Evolutionary conservation across 2,329 filamentous ascomycete genomes (phyloP).

Genomic region (Ophiostoma fasciatum): DNA sequence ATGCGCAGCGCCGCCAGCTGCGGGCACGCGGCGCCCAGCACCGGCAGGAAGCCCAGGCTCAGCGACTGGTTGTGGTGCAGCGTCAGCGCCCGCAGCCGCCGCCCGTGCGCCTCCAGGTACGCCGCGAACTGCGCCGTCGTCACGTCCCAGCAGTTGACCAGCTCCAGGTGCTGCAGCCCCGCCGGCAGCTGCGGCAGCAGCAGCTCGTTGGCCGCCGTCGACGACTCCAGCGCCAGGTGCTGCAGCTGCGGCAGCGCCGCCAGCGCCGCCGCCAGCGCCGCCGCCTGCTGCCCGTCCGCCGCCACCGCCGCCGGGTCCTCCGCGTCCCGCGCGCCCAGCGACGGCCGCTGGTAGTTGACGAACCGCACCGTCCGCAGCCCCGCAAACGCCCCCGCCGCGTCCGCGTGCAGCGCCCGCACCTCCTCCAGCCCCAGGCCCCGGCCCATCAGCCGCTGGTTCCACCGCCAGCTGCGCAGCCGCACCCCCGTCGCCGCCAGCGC

Average conservation of each 20-base stretch:
- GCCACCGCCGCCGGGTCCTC: constrained; percentile 28
- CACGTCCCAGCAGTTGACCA: constrained; percentile 68
- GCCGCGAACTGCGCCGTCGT: constrained; percentile 47
- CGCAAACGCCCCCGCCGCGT: constrained; percentile 38
- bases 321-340: constrained; percentile 26
- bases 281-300: constrained; percentile 18
- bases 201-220: constrained; percentile 51
- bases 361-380: constrained; percentile 41
- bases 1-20: constrained; percentile 55
- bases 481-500: constrained; percentile 27
- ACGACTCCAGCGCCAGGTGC: constrained; percentile 60
- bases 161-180: constrained; percentile 49
- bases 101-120: constrained; percentile 55
- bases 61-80: constrained; percentile 70
- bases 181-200: constrained; percentile 56
- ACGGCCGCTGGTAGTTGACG: constrained; percentile 47
- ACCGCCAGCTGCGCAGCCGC: constrained; percentile 41
- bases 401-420: constrained; percentile 36
- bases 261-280: constrained; percentile 30
- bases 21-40: constrained; percentile 53
- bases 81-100: constrained; percentile 48
- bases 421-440: constrained; percentile 31
- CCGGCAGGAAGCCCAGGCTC: constrained; percentile 57
- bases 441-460: constrained; percentile 41
- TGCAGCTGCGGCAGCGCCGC: constrained; percentile 45